Conservation (phyloP, 2,329 filamentous ascomycete genomes). For the Colletotrichum phormii region DNA sequence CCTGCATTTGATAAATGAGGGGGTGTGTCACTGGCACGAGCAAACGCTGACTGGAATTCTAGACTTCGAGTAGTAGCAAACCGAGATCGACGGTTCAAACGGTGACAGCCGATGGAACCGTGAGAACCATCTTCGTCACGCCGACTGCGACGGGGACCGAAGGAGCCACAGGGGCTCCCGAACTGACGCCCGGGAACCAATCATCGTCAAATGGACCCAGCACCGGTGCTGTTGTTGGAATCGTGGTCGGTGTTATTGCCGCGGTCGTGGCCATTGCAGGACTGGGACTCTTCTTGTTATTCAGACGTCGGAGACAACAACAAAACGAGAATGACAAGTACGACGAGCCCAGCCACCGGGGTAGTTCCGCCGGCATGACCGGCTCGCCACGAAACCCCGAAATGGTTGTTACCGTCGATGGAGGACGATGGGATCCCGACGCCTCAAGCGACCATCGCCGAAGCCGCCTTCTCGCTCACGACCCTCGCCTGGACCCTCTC, state of each 20-base stretch:
- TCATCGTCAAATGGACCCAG: slow-evolving; percentile 45
- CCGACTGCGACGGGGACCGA: slow-evolving; percentile 51
- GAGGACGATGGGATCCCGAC: slow-evolving; percentile 38
- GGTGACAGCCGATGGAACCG: slow-evolving; percentile 64
- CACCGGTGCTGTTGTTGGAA: slow-evolving; percentile 62
- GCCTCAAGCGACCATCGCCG: slow-evolving; percentile 44
- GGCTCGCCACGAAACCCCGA: slow-evolving; percentile 56
- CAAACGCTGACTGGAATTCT: slow-evolving; percentile 1
- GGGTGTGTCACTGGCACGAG: neutral
- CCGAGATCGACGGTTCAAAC: slow-evolving; percentile 54
- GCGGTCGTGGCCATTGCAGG: slow-evolving; percentile 53
- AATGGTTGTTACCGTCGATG: slow-evolving; percentile 49
- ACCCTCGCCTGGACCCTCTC: slow-evolving; percentile 73
- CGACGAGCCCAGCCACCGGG: slow-evolving; percentile 59
- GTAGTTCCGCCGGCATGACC: slow-evolving; percentile 63
- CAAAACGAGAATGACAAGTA: slow-evolving; percentile 56
- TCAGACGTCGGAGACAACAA: slow-evolving; percentile 58
- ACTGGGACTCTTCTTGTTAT: slow-evolving; percentile 54
- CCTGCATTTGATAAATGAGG: slow-evolving; percentile 14
- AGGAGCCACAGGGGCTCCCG: slow-evolving; percentile 28
- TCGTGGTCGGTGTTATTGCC: slow-evolving; percentile 50
- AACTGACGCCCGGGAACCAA: neutral
- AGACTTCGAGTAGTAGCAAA: slow-evolving; percentile 16
- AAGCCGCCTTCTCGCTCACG: slow-evolving; percentile 67
- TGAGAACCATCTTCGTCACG: slow-evolving; percentile 66